Conservation (phyloP, 352 stramenopile species). For the Thalassiosira mediterranea region DNA sequence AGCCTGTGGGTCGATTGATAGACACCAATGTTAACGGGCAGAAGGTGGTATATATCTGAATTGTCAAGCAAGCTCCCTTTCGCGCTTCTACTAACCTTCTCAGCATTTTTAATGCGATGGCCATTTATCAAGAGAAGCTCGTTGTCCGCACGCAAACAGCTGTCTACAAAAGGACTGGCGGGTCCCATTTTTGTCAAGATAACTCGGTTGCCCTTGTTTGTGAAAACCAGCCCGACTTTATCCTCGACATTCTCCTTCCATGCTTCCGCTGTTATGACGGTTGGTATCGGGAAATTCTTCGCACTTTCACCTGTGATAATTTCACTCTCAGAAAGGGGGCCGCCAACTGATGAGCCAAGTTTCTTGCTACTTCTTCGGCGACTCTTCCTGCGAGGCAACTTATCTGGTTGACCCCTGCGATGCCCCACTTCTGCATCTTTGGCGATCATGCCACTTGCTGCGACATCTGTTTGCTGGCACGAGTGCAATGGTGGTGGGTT, state of each 20-base stretch:
- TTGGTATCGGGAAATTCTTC: neutral
- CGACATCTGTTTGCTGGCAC: too few relatives aligned
- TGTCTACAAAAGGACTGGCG: neutral
- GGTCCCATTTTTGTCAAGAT: constrained; percentile 6
- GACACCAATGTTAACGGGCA: too few relatives aligned
- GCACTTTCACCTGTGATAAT: neutral
- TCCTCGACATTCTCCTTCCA: constrained; percentile 10
- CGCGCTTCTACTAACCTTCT: too few relatives aligned
- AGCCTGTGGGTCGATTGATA: too few relatives aligned
- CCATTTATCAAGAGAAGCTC: constrained; percentile 14
- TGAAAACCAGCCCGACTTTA: constrained; percentile 15
- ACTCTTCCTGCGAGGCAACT: neutral
- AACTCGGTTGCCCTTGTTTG: neutral
- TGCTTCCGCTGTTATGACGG: neutral
- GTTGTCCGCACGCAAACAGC: neutral
- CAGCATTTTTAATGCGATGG: constrained; percentile 12
- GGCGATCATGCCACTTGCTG: too few relatives aligned
- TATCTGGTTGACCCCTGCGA: neutral
- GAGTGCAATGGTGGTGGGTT: too few relatives aligned
- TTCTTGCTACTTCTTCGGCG: neutral
- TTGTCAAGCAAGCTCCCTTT: neutral
- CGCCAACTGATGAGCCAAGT: neutral
- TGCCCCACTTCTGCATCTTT: too few relatives aligned
- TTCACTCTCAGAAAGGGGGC: neutral
- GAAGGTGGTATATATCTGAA: too few relatives aligned